Conservation (phyloP, 495 filamentous ascomycete genomes). For the Neurospora sp. region DNA sequence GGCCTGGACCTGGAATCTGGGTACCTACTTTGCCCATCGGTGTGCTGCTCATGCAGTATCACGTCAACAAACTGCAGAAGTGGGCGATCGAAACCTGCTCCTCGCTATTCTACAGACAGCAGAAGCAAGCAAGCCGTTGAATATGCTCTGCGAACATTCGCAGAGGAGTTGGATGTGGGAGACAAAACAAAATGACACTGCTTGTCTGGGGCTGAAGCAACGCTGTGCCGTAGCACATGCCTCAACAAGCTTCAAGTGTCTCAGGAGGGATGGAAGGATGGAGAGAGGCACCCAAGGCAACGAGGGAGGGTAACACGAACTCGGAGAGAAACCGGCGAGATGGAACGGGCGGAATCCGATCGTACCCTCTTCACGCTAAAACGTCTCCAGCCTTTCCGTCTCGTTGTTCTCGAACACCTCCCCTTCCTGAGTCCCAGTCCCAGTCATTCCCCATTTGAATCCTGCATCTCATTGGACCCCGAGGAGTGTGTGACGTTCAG, state of each 20-base stretch:
- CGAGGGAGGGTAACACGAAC: conserved; percentile 1
- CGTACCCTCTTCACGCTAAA: not conserved
- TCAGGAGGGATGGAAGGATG: not conserved
- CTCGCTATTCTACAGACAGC: not conserved
- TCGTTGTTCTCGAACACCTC: not conserved
- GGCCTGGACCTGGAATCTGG: not conserved
- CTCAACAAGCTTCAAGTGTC: conserved; percentile 4
- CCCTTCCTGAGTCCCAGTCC: not conserved
- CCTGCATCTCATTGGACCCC: not conserved
- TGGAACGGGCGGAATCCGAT: conserved; percentile 1
- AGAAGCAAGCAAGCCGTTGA: not conserved
- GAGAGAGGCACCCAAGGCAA: conserved; percentile 1
- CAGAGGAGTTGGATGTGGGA: not conserved
- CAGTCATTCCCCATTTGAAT: not conserved
- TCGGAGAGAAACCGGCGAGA: conserved; percentile 1
- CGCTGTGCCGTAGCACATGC: not conserved
- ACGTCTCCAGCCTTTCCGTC: not conserved
- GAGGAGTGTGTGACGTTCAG: not conserved
- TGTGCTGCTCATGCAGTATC: not conserved
- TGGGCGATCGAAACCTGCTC: not conserved
- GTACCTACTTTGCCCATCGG: not conserved
- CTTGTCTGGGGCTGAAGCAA: conserved; percentile 2
- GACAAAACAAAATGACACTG: not conserved
- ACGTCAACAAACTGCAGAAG: conserved; percentile 1
- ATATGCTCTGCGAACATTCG: not conserved